Evolutionary conservation across 306 rosid species (phyloP), one percentile per base, ranked within the genome.

Genomic region (Ziziphus jujuba): DNA sequence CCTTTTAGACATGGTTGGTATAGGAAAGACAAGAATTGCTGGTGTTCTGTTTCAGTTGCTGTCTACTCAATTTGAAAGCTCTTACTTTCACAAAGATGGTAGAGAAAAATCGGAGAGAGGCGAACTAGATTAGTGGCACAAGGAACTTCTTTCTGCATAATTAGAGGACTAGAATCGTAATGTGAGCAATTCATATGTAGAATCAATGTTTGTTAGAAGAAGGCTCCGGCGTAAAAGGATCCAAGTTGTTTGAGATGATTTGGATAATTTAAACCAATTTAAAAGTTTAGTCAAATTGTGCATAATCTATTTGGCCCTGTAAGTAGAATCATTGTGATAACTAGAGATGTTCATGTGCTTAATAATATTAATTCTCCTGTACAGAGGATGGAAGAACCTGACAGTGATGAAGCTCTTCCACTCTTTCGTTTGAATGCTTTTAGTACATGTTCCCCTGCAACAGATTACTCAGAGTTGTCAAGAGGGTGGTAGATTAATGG

Each of bases 171-270:
- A n/a, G n/a, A n/a, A n/a, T n/a, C n/a, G n/a, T n/a, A n/a, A n/a
- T n/a, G n/a, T n/a, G n/a, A n/a, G n/a, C n/a, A n/a, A n/a, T n/a
- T n/a, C n/a, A n/a, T n/a, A 71, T 8, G 2, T 19, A 57, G n/a
- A 60, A 43, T 19, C 58, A 31, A 0, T 6, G 16, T 20, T 12
- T 48, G 15, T 36, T 33, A 25, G 44, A 14, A 10, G 7, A 19
- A 22, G 58, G 35, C 43, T 65, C 1, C 17, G 66, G 3, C 28
- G n/a, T 8, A 24, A 43, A 11, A 73, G 31, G n/a, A 72, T 31
- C 36, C 20, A n/a, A n/a, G n/a, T n/a, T n/a, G 57, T 73, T 56
- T 31, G 64, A 0, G 77, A 73, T 25, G 70, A 73, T 24, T 16
- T 73, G 28, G 1, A 55, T 17, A 6, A 10, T 12, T 56, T 73